These are phyloP conservation scores for Rhizophagus sp. DNA, from an alignment of 192 early-diverging fungal genomes.

Conservation along the genomic window DNA sequence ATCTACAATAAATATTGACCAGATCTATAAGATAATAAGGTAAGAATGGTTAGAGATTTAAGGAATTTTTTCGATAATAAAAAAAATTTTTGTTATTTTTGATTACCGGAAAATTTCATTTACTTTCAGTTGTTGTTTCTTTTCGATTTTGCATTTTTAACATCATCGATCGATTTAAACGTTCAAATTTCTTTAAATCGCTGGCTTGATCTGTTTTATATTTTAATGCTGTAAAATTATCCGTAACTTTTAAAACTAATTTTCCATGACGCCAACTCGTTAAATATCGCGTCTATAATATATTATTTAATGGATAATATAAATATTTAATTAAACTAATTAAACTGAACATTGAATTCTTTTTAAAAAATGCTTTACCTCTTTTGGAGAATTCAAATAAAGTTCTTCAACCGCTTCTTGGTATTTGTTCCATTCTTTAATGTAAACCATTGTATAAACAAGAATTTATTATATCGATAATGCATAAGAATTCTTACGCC, in stretches of 20 bases:
- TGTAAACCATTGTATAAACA: slow-evolving; percentile 59
- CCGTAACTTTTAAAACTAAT: slow-evolving; percentile 74
- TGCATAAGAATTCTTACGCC: too few species aligned
- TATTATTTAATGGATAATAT: neutral
- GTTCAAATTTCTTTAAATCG: slow-evolving; percentile 74
- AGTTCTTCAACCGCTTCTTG: slow-evolving; percentile 74
- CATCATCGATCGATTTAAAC: slow-evolving; percentile 67
- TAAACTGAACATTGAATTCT: neutral
- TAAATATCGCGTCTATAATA: slow-evolving; percentile 66
- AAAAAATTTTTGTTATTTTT: neutral
- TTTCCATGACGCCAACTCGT: slow-evolving; percentile 67
- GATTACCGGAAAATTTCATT: neutral
- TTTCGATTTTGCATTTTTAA: slow-evolving; percentile 65
- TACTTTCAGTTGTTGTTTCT: neutral
- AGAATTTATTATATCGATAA: neutral
- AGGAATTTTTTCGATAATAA: neutral
- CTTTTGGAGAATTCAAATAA: slow-evolving; percentile 59
- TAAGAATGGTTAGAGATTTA: too few species aligned
- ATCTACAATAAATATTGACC: too few species aligned
- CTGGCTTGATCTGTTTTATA: slow-evolving; percentile 68
- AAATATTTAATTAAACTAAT: neutral
- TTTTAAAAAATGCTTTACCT: slow-evolving; percentile 40
- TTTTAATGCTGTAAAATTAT: slow-evolving; percentile 70
- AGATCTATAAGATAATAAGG: too few species aligned
- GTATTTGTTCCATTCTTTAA: slow-evolving; percentile 74